These are phyloP conservation scores for Halophytophthora polymorphica DNA, from an alignment of 352 stramenopile species.

Conservation along the genomic window DNA sequence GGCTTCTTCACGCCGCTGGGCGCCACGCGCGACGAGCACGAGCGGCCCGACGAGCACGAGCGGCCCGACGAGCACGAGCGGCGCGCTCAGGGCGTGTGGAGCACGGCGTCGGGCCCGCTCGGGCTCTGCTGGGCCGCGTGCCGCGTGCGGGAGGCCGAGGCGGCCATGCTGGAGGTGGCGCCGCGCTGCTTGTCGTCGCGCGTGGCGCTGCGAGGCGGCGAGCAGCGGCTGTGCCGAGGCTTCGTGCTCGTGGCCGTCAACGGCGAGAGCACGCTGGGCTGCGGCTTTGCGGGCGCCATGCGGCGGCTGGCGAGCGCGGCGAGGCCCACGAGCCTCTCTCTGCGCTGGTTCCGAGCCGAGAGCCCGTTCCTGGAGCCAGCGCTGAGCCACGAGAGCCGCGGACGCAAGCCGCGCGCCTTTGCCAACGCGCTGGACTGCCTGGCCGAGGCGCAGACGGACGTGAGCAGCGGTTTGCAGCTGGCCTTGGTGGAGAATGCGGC, in stretches of 20 bases:
- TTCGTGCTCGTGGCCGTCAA: conserved; percentile 78
- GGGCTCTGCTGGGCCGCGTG: conserved; percentile 52
- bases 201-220: conserved; percentile 26
- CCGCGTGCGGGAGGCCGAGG: conserved; percentile 58
- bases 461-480: conserved; percentile 61
- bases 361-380: conserved; percentile 75
- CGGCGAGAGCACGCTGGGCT: conserved; percentile 72
- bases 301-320: conserved; percentile 52
- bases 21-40: conserved; percentile 14
- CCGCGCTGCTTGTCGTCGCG: conserved; percentile 64
- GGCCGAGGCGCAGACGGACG: conserved; percentile 53
- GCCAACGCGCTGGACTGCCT: conserved; percentile 54
- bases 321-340: conserved; percentile 64
- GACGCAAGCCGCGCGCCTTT: conserved; percentile 28
- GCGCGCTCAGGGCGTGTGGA: conserved; percentile 62
- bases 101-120: conserved; percentile 49
- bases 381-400: conserved; percentile 30
- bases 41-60: conserved; percentile 28
- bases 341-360: conserved; percentile 80
- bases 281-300: conserved; percentile 48
- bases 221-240: conserved; percentile 63
- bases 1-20: conserved; percentile 62
- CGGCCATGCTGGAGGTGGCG: conserved; percentile 62
- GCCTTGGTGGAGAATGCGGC: conserved; percentile 76
- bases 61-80: conserved; percentile 27